Base-by-base conservation (phyloP, 352 stramenopile genomes). In the Phytophthora nicotianae region DNA sequence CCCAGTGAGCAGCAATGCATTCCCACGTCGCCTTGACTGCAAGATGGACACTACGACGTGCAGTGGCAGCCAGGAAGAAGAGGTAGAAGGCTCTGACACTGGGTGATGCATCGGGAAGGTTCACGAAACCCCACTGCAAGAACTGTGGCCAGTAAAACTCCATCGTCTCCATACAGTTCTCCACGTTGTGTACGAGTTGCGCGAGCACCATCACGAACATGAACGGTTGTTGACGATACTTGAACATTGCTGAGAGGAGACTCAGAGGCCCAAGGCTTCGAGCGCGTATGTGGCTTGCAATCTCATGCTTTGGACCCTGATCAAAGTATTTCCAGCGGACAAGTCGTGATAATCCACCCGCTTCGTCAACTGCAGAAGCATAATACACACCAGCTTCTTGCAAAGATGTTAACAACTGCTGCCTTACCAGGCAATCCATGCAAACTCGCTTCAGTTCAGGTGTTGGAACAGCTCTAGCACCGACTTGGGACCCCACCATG, bases 61-160 rank as follows among this genome's bases (percentile, higher is more conserved):
- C 63, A 38, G 71, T 80, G 17, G 74, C 77, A 16, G 81, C 63
- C 21, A 90, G 49, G 61, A 90, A 90, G 46, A 81, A 79, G 20
- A 89, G 54, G 23, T 89, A 90, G 45, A 88, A 86, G 10, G 77
- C 74, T 46, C 82, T 79, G 7, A 85, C 77, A 51, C 77, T 88
- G 5, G 75, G 68, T 23, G 81, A 77, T 1, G 76, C 75, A 23
- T 83, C 67, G 1, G 42, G 57, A 0, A 85, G 41, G 32, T 86
- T 69, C 0, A 83, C 55, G 46, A 89, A 83, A 7, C 81, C 81
- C 79, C 79, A 90, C 24, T 88, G 79, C 19, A 90, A 65, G 27
- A 89, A 78, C 56, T 90, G 81, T 8, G 81, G 79, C 81, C 81
- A 90, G 51, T 86, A 88, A 43, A 90, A 86, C 43, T 84, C 79